Base-by-base conservation (phyloP, 208 protist species). In the Crithidia fasciculata region DNA sequence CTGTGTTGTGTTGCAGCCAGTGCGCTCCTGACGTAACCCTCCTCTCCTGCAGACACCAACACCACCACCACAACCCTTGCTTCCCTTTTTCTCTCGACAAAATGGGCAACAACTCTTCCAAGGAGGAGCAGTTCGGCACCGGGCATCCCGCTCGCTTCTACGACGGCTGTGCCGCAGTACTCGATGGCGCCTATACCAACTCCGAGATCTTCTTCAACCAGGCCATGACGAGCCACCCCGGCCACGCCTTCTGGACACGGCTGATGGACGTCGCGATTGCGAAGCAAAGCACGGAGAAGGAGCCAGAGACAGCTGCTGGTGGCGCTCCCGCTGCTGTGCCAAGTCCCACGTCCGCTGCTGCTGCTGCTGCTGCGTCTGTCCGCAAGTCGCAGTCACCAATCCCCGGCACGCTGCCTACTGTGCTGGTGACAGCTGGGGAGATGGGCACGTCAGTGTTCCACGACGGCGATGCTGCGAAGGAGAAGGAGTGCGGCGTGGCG, bases 141-240 rank as follows among this genome's bases (percentile, higher is more conserved):
- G 64, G 54, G 4, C 74, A 79, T 53, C 74, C 65, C 13, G 45
- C 37, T 12, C 54, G 44, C 60, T 81, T 72, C 55, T 74, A 81
- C 62, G 56, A 72, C 19, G 76, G 58, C 57, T 44, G 49, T 18
- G 19, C 47, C 10, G 61, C 55, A 12, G 69, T 44, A 19, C 41
- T 53, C 7, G 61, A 81, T 9, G 69, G 63, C 18, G 47, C 55
- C 64, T 70, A 55, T 57, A 72, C 58, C 18, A 41, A 55, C 44
- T 66, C 76, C 18, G 76, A 81, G 64, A 41, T 76, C 36, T 81
- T 71, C 61, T 70, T 81, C 40, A 52, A 64, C 60, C 60, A 76
- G 40, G 72, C 72, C 15, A 60, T 78, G 28, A 16, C 9, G 3
- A 15, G 45, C 15, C 72, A 78, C 40, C 72, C 72, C 57, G 72